Conservation (phyloP, 1,284 basidiomycete species). For the Phaffia rhodozyma region DNA sequence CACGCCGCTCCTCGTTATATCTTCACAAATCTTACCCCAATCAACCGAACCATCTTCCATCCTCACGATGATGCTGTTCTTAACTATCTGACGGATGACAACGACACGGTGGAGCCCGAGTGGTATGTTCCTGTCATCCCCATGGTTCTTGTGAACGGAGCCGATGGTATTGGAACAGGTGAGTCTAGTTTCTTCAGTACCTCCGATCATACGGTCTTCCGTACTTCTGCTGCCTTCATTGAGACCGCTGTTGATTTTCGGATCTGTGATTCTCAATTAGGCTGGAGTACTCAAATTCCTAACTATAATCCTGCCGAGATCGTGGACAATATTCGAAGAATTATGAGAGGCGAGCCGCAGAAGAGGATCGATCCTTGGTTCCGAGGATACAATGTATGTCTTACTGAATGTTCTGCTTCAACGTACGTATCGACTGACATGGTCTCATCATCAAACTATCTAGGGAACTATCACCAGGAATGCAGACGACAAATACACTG, state of each 20-base stretch:
- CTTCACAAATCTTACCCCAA: slow-evolving; percentile 67
- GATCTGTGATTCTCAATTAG: slow-evolving; percentile 35
- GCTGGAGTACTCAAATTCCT: slow-evolving; percentile 91
- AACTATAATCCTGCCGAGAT: slow-evolving; percentile 90
- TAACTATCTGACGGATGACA: slow-evolving; percentile 78
- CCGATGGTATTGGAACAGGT: slow-evolving; percentile 97
- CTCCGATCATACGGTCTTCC: neutral
- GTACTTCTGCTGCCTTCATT: too few species aligned
- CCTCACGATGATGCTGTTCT: slow-evolving; percentile 75
- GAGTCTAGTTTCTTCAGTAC: slow-evolving; percentile 16
- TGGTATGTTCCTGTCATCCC: slow-evolving; percentile 89
- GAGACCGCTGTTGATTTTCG: neutral
- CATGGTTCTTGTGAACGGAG: slow-evolving; percentile 82
- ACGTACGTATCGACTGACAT: neutral
- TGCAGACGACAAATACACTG: slow-evolving; percentile 77
- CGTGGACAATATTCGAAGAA: slow-evolving; percentile 69
- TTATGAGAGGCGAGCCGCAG: slow-evolving; percentile 78
- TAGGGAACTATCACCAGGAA: slow-evolving; percentile 72
- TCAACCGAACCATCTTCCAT: slow-evolving; percentile 72
- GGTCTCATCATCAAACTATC: slow-evolving; percentile 11
- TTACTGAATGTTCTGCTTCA: neutral
- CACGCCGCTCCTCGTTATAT: slow-evolving; percentile 96
- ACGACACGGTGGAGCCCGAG: slow-evolving; percentile 78
- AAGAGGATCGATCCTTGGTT: slow-evolving; percentile 92
- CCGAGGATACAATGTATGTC: slow-evolving; percentile 61